phyloP scores from a whole-genome alignment of 1,284 basidiomycete species.

The Tilletia walkeri region DNA sequence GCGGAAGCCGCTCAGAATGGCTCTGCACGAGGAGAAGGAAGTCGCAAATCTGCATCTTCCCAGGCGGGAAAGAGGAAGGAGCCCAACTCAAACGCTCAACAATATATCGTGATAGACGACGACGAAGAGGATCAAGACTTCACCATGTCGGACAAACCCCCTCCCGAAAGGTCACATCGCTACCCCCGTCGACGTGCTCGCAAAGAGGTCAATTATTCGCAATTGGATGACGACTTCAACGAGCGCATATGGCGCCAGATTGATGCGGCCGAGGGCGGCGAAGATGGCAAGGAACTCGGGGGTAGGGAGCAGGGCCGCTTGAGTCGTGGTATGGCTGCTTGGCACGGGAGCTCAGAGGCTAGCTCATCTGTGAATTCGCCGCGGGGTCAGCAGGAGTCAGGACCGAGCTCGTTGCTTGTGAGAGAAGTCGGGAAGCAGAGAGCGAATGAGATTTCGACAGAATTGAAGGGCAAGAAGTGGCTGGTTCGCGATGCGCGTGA shows the following conservation, averaged over 20 bases:
- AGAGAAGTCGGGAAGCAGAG: not conserved
- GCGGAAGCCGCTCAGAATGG: no score
- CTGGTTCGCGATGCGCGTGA: conserved; percentile 32
- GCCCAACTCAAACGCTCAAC: not conserved
- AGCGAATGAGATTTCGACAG: conserved; percentile 19
- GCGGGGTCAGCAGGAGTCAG: not conserved
- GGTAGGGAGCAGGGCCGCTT: not conserved
- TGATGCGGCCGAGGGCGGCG: conserved; percentile 1
- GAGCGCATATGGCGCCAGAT: conserved; percentile 1
- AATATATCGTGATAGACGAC: conserved; percentile 34
- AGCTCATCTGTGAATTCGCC: not conserved
- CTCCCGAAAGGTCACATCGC: not conserved
- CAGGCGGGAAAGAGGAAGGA: no score
- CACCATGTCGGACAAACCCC: conserved; percentile 31
- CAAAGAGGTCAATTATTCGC: not conserved
- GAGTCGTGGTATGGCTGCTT: not conserved
- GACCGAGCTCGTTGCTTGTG: not conserved
- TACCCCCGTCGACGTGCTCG: not conserved
- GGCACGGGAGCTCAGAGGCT: not conserved
- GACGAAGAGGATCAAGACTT: conserved; percentile 36
- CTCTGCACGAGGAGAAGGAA: no score
- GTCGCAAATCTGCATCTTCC: no score
- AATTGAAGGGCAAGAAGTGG: conserved; percentile 42
- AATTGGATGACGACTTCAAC: conserved; percentile 5
- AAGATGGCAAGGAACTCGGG: not conserved